Evolutionary conservation across 1,284 basidiomycete genomes (phyloP).

Genomic region (Ustilago crameri): DNA sequence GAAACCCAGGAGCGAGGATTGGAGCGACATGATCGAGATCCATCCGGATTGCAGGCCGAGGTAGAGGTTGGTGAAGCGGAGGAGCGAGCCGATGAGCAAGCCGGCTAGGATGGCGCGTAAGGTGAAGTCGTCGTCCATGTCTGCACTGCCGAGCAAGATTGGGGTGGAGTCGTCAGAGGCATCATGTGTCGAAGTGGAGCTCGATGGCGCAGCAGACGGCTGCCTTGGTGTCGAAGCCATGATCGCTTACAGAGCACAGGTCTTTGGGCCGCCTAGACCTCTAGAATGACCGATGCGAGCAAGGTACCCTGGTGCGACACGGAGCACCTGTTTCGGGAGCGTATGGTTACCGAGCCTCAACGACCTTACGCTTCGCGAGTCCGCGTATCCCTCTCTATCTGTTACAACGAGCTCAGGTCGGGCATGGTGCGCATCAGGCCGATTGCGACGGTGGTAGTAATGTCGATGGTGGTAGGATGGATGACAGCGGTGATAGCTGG

Average conservation of each 20-base stretch:
- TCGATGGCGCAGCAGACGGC: background rate
- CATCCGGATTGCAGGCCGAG: constrained; percentile 82
- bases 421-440: no score
- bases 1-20: constrained; percentile 90
- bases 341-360: no score
- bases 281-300: no score
- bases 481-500: no score
- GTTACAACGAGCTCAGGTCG: no score
- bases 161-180: background rate
- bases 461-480: no score
- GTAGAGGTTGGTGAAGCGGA: constrained; percentile 81
- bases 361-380: no score
- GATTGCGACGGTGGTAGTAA: no score
- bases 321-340: no score
- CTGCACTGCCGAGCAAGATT: background rate
- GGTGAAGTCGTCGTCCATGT: constrained; percentile 36
- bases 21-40: constrained; percentile 91
- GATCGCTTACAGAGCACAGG: background rate
- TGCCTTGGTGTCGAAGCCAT: constrained; percentile 16
- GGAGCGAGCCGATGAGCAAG: constrained; percentile 76
- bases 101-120: constrained; percentile 73
- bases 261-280: no score
- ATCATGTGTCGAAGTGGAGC: background rate
- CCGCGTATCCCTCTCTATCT: no score
- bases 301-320: no score